Base-by-base conservation (phyloP, 345 rosid species). In the Angophora floribunda region DNA sequence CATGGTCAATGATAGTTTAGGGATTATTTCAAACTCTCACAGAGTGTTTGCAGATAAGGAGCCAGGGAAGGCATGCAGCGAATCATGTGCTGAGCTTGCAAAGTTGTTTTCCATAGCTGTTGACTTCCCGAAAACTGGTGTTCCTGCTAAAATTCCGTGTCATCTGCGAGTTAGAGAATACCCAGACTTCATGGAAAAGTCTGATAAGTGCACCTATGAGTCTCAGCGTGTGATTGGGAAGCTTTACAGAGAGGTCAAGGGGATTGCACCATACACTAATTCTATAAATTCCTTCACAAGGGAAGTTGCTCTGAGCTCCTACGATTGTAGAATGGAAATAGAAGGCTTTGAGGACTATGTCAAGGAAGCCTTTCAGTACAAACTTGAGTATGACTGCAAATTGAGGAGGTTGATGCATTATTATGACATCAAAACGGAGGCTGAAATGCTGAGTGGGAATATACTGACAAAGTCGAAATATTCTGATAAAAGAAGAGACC, bases 101-200 rank as follows among this genome's bases (percentile, higher is more conserved):
- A 19, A 16, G 52, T 88, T 91, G 65, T 89, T 88, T 67, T 94
- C 96, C 24, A 90, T 92, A 9, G 96, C 96, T 0, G 95, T 94
- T 4, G 96, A 95, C 86, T 95, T 93, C 90, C 93, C 95, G 0
- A 95, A 95, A 93, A 94, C 96, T 0, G 96, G 96, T 13, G 89
- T 92, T 21, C 93, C 96, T 7, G 96, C 96, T 2, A 88, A 89
- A 89, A 91, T 94, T 52, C 95, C 96, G 0, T 70, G 11, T 5
- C 85, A 92, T 11, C 89, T 93, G 13, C 89, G 91, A 2, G 93
- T 86, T 85, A 91, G 63, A 88, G 91, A 91, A 61, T 95, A 91
- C 87, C 97, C 96, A 1, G 95, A 95, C 90, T 94, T 92, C 91
- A 94, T 95, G 96, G 96, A 93, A 80, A 95, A 93, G 86, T 89